Evolutionary conservation across 2,329 filamentous ascomycete species (phyloP).

Genomic region (Chaetomium strumarium): DNA sequence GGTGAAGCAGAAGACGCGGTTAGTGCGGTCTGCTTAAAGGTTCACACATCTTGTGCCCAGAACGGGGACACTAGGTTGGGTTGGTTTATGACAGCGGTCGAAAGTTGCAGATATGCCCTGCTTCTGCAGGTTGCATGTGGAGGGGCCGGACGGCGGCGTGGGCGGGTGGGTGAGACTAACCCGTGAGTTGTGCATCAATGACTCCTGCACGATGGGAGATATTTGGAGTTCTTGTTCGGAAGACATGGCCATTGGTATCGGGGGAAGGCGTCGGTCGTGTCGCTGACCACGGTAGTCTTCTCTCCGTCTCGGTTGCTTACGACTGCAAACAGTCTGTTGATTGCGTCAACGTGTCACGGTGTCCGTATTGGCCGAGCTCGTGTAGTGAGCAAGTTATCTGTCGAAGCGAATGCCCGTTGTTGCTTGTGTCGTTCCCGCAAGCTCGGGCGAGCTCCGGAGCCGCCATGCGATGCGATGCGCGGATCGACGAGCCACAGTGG

Average conservation of each 20-base stretch:
- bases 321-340: neutral
- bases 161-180: conserved; percentile 38
- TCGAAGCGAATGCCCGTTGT: too few relatives aligned
- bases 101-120: conserved; percentile 7
- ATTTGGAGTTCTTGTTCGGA: conserved; percentile 71
- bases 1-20: conserved; percentile 7
- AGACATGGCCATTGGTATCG: conserved; percentile 45
- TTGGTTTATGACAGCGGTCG: conserved; percentile 9
- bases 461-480: conserved; percentile 2
- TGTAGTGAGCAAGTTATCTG: too few relatives aligned
- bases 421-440: neutral
- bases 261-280: neutral
- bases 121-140: conserved; percentile 10
- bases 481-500: conserved; percentile 9
- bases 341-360: neutral
- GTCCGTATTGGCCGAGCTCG: too few relatives aligned
- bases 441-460: conserved; percentile 4
- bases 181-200: conserved; percentile 74
- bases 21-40: conserved; percentile 1
- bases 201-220: conserved; percentile 70
- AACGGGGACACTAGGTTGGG: conserved; percentile 6
- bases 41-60: neutral
- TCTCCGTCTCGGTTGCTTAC: neutral
- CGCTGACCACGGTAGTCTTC: neutral
- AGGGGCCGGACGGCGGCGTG: conserved; percentile 4